These are phyloP conservation scores for Phytophthora brassicae DNA, from an alignment of 352 stramenopile genomes.

Conservation along the genomic window DNA sequence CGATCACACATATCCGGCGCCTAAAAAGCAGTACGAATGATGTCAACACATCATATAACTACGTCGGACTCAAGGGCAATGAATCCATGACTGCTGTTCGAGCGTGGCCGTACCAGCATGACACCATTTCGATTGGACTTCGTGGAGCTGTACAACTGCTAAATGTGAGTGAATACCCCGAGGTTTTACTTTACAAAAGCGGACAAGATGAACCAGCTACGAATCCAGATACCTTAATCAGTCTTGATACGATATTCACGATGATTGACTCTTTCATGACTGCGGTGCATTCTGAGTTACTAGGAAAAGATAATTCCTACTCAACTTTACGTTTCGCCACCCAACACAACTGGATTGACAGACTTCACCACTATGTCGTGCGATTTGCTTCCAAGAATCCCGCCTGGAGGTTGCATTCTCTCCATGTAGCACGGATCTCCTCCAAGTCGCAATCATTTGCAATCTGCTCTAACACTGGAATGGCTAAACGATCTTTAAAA, in stretches of 20 bases:
- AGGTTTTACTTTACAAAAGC: conserved; percentile 33
- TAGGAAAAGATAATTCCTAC: not conserved
- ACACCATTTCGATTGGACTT: conserved; percentile 35
- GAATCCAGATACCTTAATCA: conserved; percentile 22
- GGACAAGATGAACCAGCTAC: not conserved
- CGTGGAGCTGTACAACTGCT: conserved; percentile 30
- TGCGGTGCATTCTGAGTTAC: not conserved
- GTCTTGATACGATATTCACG: conserved; percentile 26
- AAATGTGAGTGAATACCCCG: conserved; percentile 29
- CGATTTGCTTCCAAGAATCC: conserved; percentile 10
- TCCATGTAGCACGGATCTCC: conserved; percentile 17
- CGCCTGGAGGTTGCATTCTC: conserved; percentile 18
- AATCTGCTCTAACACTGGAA: conserved; percentile 8
- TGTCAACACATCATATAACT: not conserved
- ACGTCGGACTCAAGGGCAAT: conserved; percentile 20
- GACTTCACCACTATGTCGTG: conserved; percentile 37
- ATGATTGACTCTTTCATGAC: conserved; percentile 42
- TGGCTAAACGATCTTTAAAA: not conserved
- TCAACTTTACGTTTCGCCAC: conserved; percentile 22
- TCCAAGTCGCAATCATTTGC: not conserved
- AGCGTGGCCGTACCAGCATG: conserved; percentile 43
- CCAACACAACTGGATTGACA: conserved; percentile 44
- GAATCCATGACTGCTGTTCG: conserved; percentile 8
- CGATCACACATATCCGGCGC: conserved; percentile 33
- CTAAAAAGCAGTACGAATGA: not conserved